These are phyloP conservation scores for Pestalotiopsis sp. DNA, from an alignment of 2,329 filamentous ascomycete genomes.

Conservation along the genomic window DNA sequence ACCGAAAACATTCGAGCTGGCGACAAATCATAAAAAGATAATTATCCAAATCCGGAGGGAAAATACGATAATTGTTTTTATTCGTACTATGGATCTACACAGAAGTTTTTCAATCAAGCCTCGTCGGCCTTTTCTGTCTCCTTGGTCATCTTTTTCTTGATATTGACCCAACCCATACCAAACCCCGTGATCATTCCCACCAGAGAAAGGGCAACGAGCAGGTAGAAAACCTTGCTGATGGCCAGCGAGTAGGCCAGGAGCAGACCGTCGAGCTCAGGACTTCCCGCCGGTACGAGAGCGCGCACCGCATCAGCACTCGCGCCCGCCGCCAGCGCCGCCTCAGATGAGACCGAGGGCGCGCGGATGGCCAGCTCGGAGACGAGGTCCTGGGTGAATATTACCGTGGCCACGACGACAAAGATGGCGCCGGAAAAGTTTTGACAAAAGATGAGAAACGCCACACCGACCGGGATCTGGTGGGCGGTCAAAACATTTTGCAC, in stretches of 20 bases:
- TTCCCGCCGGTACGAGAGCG: slow-evolving; percentile 25
- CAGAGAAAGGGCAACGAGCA: slow-evolving; percentile 24
- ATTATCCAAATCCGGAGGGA: no score
- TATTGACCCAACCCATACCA: slow-evolving; percentile 30
- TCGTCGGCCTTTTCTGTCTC: not conserved
- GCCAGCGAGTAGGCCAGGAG: slow-evolving; percentile 24
- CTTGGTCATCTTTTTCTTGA: slow-evolving; percentile 11
- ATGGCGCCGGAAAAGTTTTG: slow-evolving; percentile 29
- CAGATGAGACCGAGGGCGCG: slow-evolving; percentile 27
- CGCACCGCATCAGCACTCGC: slow-evolving; percentile 30
- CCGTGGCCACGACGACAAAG: slow-evolving; percentile 30
- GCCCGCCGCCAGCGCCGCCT: slow-evolving; percentile 27
- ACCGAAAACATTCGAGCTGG: no score
- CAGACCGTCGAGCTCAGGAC: slow-evolving; percentile 27
- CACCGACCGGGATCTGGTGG: slow-evolving; percentile 26
- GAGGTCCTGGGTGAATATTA: slow-evolving; percentile 30
- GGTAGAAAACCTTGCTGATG: slow-evolving; percentile 29
- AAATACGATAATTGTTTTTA: not conserved
- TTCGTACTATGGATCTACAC: not conserved
- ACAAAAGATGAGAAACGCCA: slow-evolving; percentile 31
- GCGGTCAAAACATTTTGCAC: slow-evolving; percentile 29
- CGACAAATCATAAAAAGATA: no score
- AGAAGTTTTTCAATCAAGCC: not conserved
- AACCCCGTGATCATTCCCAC: slow-evolving; percentile 26
- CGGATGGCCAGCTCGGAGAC: slow-evolving; percentile 20